A percentile compares a stretch with the other conserved stretches of the same genome.
Conservation (phyloP, 768 basidiomycete genomes). For the Lactarius hatsudake region DNA sequence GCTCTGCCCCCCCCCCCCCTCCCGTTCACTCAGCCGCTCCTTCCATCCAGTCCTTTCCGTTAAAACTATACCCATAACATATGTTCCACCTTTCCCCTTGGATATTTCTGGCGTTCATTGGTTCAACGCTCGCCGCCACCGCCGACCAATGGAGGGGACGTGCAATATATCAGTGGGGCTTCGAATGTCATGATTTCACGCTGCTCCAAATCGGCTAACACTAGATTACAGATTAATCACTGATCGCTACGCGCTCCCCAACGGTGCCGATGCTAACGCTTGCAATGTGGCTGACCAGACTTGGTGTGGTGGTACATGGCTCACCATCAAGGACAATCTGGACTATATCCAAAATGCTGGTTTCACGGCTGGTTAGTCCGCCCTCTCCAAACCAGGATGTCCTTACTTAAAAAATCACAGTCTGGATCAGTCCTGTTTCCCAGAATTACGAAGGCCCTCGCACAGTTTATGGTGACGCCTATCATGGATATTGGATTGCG, state of each 20-base stretch:
- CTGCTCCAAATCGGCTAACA: background rate
- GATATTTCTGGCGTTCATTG: conserved; percentile 31
- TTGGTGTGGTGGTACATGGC: conserved; percentile 90
- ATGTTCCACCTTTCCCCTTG: conserved; percentile 22
- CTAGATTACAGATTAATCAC: conserved; percentile 52
- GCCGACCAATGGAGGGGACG: conserved; percentile 73
- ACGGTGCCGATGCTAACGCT: conserved; percentile 46
- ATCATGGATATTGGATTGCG: conserved; percentile 84
- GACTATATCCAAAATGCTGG: conserved; percentile 84
- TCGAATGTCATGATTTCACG: background rate
- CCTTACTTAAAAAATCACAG: conserved; percentile 33
- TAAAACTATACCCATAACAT: background rate
- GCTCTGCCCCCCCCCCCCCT: background rate
- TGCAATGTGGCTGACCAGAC: conserved; percentile 62
- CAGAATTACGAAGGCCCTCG: conserved; percentile 72
- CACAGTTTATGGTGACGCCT: conserved; percentile 75
- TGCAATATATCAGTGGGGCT: conserved; percentile 75
- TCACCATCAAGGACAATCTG: conserved; percentile 66
- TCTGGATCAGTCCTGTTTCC: conserved; percentile 83
- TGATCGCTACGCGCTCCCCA: conserved; percentile 72
- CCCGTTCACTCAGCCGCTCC: background rate
- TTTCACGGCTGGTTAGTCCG: conserved; percentile 63
- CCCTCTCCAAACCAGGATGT: background rate
- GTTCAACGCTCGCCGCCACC: conserved; percentile 51
- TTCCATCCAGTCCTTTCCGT: background rate